Evolutionary conservation across 2,329 filamentous ascomycete genomes (phyloP), one percentile per base, ranked within the genome.

Genomic region (Alternaria alternata): DNA sequence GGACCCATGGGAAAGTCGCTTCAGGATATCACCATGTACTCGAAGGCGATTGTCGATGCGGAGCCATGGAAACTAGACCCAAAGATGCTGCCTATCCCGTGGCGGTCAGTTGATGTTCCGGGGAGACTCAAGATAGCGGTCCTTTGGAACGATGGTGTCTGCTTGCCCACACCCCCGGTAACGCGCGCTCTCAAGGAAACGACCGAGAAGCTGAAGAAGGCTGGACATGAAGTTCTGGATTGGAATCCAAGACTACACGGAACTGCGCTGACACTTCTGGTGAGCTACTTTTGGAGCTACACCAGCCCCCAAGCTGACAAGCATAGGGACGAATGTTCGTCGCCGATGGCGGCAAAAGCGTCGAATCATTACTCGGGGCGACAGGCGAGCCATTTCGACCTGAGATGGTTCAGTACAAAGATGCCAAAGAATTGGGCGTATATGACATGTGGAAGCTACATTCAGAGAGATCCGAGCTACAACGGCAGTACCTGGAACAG

Each of bases 1-100:
- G 88, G 89, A 0, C 88, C 88, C 0, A 81, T 91, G 80, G 83
- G 85, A 1, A 81, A 81, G 28, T 84, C 83, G 0, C 75, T 90
- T 0, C 79, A 79, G 6, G 87, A 89, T 61, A 79, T 84, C 12
- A 69, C 72, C 2, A 69, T 83, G 51, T 84, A 79, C 58, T 74
- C 77, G 3, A 78, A 79, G 61, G 75, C 73, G 8, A 74, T 84
- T 1, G 64, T 82, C 9, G 75, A 75, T 52, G 74, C 79, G 2
- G 77, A 84, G 57, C 84, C 85, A 1, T 87, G 86, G 84, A 72
- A 78, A 1, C 70, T 79, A 22, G 86, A 88, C 52, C 84, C 85
- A 1, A 82, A 81, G 32, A 80, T 84, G 38, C 67, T 87, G 0
- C 84, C 84, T 0, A 81, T 87, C 3, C 83, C 84, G 0, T 88